Conservation (phyloP, 345 rosid species). For the Hirschfeldia incana region DNA sequence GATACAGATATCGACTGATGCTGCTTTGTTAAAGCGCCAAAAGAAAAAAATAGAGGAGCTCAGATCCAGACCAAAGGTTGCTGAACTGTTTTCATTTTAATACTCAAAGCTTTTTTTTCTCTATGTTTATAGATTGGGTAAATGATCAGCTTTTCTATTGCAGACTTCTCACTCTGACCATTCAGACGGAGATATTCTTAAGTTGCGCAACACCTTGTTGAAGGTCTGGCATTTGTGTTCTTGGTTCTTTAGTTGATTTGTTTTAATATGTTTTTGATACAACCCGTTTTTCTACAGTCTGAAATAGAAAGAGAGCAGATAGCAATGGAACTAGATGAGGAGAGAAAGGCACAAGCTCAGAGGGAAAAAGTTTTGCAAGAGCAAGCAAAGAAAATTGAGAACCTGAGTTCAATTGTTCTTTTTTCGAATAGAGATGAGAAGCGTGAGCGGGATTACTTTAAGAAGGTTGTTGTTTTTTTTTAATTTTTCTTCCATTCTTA, state of each 20-base stretch:
- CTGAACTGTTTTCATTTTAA: conserved; percentile 3
- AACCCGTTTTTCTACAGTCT: conserved; percentile 49
- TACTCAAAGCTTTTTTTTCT: too few species aligned
- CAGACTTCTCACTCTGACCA: conserved; percentile 91
- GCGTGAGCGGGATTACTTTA: conserved; percentile 50
- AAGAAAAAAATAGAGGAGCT: conserved; percentile 98
- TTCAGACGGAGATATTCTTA: conserved; percentile 85
- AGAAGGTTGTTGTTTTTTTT: conserved; percentile 54
- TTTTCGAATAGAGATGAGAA: conserved; percentile 74
- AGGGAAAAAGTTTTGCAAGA: conserved; percentile 85
- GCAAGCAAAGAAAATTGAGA: conserved; percentile 90
- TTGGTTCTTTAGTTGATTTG: conserved; percentile 13
- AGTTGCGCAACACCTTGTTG: conserved; percentile 80
- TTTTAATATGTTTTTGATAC: background rate
- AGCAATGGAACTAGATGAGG: conserved; percentile 89
- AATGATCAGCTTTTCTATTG: background rate
- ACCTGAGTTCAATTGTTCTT: conserved; percentile 86
- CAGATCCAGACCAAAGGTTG: conserved; percentile 81
- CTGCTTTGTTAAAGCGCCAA: conserved; percentile 93
- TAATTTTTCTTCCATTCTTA: background rate
- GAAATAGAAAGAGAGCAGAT: conserved; percentile 97
- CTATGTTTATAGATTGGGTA: too few species aligned
- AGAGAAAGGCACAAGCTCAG: conserved; percentile 90
- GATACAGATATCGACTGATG: conserved; percentile 81
- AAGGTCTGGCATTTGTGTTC: conserved; percentile 52